phyloP scores from a whole-genome alignment of 768 basidiomycete genomes.

The Boletus subparvulus region DNA sequence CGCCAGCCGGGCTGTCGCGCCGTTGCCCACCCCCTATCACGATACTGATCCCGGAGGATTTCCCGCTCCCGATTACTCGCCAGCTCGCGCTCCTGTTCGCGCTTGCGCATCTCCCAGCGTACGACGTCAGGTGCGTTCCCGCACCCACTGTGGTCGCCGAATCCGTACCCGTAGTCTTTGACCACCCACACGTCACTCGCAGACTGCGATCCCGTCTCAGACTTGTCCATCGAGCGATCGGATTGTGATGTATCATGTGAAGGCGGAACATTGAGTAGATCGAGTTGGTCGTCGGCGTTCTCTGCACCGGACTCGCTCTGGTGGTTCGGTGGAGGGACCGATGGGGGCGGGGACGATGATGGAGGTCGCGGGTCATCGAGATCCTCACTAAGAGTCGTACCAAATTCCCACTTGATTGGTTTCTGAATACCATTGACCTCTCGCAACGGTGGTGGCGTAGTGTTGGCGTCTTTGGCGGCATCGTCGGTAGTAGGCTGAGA shows the following conservation, averaged over 20 bases:
- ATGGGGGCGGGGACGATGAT: background rate
- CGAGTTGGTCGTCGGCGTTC: background rate
- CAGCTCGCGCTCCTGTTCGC: constrained; percentile 19
- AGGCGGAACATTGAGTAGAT: background rate
- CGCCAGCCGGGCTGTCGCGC: constrained; percentile 21
- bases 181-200: constrained; percentile 50
- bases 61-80: constrained; percentile 17
- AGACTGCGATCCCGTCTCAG: constrained; percentile 13
- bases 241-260: background rate
- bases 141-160: constrained; percentile 46
- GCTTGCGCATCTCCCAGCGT: constrained; percentile 32
- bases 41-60: constrained; percentile 11
- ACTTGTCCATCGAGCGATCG: constrained; percentile 7
- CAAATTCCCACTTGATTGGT: constrained; percentile 56
- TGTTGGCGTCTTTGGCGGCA: background rate
- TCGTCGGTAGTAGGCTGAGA: background rate
- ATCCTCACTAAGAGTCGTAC: constrained; percentile 37
- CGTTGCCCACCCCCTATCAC: constrained; percentile 20
- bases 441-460: background rate
- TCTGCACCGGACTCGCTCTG: background rate
- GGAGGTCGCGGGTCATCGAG: constrained; percentile 2
- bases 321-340: background rate
- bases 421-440: constrained; percentile 15
- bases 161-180: constrained; percentile 63
- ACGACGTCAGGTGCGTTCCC: constrained; percentile 33